Percentiles rank a stretch among this genome's conserved stretches.
These are phyloP conservation scores for Pseudozyma tsukubaensis DNA, from an alignment of 1,284 basidiomycete genomes.

Conservation along the genomic window DNA sequence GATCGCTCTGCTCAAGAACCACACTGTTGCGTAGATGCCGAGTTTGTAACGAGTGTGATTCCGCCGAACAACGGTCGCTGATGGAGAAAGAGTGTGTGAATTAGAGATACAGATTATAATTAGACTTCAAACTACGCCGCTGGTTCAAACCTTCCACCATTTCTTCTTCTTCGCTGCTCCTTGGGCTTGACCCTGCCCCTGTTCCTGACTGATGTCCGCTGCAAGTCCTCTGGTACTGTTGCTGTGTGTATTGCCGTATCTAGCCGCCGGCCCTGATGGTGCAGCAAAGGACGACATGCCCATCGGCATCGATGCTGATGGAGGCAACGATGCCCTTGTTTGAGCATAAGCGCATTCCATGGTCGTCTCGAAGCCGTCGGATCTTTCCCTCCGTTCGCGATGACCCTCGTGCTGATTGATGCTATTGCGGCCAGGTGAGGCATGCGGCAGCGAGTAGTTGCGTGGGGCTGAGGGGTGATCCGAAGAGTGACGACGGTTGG, in stretches of 20 bases:
- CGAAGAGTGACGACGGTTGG: constrained; percentile 17
- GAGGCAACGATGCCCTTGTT: constrained; percentile 26
- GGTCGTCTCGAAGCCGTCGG: constrained; percentile 22
- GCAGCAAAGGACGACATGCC: background rate
- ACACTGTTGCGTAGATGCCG: too few relatives aligned
- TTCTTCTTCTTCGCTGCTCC: constrained; percentile 34
- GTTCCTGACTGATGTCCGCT: too few relatives aligned
- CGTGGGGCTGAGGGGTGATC: constrained; percentile 12
- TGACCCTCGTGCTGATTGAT: background rate
- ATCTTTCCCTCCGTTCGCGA: constrained; percentile 18
- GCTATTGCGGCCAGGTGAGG: constrained; percentile 8
- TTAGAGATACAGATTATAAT: too few relatives aligned
- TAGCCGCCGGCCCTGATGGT: constrained; percentile 1
- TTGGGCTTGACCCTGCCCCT: background rate
- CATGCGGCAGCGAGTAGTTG: constrained; percentile 34
- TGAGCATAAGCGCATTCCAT: constrained; percentile 35
- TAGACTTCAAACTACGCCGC: too few relatives aligned
- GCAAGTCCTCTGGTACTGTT: background rate
- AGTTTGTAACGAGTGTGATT: too few relatives aligned
- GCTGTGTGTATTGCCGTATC: background rate
- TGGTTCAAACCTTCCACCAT: constrained; percentile 30
- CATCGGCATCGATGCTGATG: constrained; percentile 24
- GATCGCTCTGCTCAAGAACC: too few relatives aligned
- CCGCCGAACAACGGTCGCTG: background rate
- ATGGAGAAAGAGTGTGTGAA: background rate